phyloP scores from a whole-genome alignment of 208 protist species.

The Acanthamoeba sp. region DNA sequence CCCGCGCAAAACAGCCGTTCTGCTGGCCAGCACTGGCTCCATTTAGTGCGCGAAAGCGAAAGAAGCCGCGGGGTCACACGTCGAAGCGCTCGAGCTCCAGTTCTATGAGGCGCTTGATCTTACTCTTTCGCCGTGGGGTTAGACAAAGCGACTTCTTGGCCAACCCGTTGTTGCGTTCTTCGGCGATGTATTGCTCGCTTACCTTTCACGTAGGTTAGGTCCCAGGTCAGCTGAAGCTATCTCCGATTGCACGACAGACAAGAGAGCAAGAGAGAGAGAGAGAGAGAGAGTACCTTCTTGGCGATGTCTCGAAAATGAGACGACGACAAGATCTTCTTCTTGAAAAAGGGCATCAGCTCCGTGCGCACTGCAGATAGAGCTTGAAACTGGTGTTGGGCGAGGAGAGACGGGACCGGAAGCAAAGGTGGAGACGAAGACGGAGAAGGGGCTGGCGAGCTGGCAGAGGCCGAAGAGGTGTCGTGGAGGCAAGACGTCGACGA shows the following conservation, averaged over 20 bases:
- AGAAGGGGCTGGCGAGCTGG: not conserved
- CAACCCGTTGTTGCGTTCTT: not conserved
- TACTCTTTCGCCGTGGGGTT: not conserved
- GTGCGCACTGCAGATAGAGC: slow-evolving; percentile 61
- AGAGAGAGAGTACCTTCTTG: not conserved
- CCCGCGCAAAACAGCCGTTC: too few species aligned
- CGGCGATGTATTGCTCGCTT: not conserved
- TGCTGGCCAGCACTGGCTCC: too few species aligned
- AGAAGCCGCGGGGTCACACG: not conserved
- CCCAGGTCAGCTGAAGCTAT: too few species aligned
- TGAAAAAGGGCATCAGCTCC: slow-evolving; percentile 62
- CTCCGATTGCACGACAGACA: too few species aligned
- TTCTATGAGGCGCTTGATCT: not conserved
- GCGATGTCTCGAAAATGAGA: slow-evolving; percentile 12
- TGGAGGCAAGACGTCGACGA: not conserved
- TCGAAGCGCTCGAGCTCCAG: slow-evolving; percentile 14
- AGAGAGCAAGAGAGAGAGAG: not conserved
- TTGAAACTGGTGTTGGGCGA: slow-evolving; percentile 64
- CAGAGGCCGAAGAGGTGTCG: not conserved
- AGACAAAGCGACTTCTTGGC: slow-evolving; percentile 29
- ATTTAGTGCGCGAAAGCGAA: too few species aligned
- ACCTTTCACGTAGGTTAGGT: too few species aligned
- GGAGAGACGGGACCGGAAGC: not conserved
- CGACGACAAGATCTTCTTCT: not conserved
- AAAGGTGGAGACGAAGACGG: not conserved